Base-by-base conservation (phyloP, 2,329 filamentous ascomycete species). In the Leptodontidium sp. region DNA sequence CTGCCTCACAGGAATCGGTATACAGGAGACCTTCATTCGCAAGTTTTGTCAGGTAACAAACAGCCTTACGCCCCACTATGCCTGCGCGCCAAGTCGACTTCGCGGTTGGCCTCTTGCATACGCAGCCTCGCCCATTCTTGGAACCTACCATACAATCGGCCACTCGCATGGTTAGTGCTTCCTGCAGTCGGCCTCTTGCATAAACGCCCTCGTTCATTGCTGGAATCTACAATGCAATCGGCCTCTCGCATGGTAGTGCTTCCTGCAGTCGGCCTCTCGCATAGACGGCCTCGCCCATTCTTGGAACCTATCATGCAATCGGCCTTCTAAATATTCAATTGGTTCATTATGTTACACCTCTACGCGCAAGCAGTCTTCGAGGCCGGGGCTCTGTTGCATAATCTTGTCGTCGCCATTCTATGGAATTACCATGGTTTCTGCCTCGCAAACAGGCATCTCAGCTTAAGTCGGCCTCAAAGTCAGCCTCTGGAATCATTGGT, bases 41-140 rank as follows among this genome's bases (percentile, higher is more conserved):
- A 53, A 53, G 50, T 53, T 11, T 53, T 24, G 15, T 24, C 24
- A 24, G 32, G 1, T 35, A 53, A 21, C 50, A 24, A 53, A 53
- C 50, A 53, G 50, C 50, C 50, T 53, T 53, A 53, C 50, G 50
- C 4, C 50, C 50, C 14, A 32, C 7, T 17, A 24, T 53, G 26
- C 17, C 50, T 53, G 50, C 50, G 50, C 17, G 50, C 50, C 50
- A 53, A 53, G 50, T 53, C 8, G 50, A 53, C 50, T 53, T 53
- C 26, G 50, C 50, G 50, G 50, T 53, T 53, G 50, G 50, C 50
- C 50, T 53, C 50, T 53, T 17, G 50, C 50, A 53, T 58, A 38
- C 17, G 15, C 24, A 58, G 53, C 53, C 53, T 58, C 53, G 29
- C 35, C 53, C 17, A 40, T 40, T 58, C 4, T 17, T 58, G 24